Base-by-base conservation (phyloP, 208 protist genomes). In the Phytomonas serpens region DNA sequence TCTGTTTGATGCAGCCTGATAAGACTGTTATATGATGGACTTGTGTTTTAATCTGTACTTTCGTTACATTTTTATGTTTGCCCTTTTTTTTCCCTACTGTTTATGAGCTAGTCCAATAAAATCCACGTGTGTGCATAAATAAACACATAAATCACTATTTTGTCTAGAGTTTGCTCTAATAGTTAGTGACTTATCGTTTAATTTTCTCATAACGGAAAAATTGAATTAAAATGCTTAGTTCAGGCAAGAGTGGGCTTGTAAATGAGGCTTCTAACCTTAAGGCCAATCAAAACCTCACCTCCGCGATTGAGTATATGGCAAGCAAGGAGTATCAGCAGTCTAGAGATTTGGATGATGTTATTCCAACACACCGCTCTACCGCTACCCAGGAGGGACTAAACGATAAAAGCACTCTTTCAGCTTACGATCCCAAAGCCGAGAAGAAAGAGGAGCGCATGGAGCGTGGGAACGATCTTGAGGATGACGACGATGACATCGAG, bases 211-310 rank as follows among this genome's bases (percentile, higher is more conserved):
- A 67, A 23, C 33, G 23, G 71, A 34, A 51, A 30, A 13, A 64
- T 11, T 7, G 33, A 29, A 14, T 57, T 70, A n/a, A 61, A 64
- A 96, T 96, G 91, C 72, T 96, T n/a, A 89, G 91, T 61, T 86
- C 84, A 4, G 91, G 91, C 7, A 96, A 96, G 78, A 93, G 88
- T 57, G 88, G 91, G 31, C 74, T 92, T 72, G 84, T 96, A 70
- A 96, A 92, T 72, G 91, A 96, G 86, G 91, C 91, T 64, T 86
- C 81, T 74, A 96, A 96, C 82, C 81, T 90, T 77, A 89, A 91
- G 72, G 91, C 91, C 37, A 96, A 96, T 63, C 72, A 96, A 69
- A 92, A 94, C 74, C 78, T 96, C 52, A 96, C 85, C 38, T 64
- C 80, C 36, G 86, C 91, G 4, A 93, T 96, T 67, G 84, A 94